Evolutionary conservation across 108 stramenopile species (phyloP).

Genomic region (Cyclotella kingstonii): DNA sequence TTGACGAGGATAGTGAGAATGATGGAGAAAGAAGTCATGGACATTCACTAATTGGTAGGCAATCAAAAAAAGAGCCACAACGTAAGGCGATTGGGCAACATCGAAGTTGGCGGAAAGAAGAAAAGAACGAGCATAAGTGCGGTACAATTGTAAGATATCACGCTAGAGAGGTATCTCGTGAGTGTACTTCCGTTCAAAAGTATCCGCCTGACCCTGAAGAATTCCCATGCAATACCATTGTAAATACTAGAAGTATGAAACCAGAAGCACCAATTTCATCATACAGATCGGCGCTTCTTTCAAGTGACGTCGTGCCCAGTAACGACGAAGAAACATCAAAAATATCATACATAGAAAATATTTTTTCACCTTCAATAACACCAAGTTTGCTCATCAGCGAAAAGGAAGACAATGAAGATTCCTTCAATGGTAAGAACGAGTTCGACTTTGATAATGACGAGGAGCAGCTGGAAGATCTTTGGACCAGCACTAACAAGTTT

Average conservation of each 20-base stretch:
- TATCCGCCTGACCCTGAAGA: constrained; percentile 14
- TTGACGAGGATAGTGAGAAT: constrained; percentile 21
- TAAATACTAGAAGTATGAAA: not conserved
- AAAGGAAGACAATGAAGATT: not conserved
- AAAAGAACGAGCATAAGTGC: not conserved
- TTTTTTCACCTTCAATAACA: not conserved
- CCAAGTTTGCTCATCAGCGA: not conserved
- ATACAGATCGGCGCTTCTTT: not conserved
- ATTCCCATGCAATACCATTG: not conserved
- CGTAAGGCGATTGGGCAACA: too few relatives aligned
- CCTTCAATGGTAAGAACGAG: not conserved
- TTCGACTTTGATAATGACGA: constrained; percentile 16
- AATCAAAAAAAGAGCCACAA: constrained; percentile 3
- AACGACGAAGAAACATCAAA: constrained; percentile 23
- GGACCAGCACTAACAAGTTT: constrained; percentile 30
- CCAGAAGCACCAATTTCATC: not conserved
- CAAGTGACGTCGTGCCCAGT: constrained; percentile 1
- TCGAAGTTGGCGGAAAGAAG: too few relatives aligned
- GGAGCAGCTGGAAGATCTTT: not conserved
- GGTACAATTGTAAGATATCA: not conserved
- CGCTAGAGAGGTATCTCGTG: not conserved
- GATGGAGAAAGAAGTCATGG: not conserved
- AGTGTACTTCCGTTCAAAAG: too few relatives aligned
- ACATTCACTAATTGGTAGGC: not conserved
- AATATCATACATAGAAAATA: too few relatives aligned